Base-by-base conservation (phyloP, 192 early-diverging fungal genomes). In the Glomus cerebriforme region DNA sequence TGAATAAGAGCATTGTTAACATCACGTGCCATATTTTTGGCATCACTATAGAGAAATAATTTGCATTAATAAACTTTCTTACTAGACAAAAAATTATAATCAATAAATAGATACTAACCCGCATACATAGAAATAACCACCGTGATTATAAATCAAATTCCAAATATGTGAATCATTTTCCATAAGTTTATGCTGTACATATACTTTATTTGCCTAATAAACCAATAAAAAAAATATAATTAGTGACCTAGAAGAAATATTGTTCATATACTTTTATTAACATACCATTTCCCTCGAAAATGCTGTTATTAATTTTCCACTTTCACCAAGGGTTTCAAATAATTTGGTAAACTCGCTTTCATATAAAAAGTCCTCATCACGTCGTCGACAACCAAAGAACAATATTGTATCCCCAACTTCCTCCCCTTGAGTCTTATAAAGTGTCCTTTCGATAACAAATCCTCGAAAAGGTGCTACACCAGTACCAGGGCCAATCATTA, bases 401-500 rank as follows among this genome's bases (percentile, higher is more conserved):
- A 99, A 85, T 58, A 95, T 87, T 3, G 96, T 93, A 1, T 92
- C 88, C 9, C 98, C 97, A 49, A 96, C 90, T 78, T 88, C 82
- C 47, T 89, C 87, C 15, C 86, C 89, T 34, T 91, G 86, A 71
- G 81, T 78, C 29, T 87, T 90, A 74, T 88, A 87, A 49, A 85
- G 79, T 5, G 92, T 91, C 67, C 98, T 94, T 81, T 99, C 98
- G 72, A 93, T 92, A 13, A 98, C 82, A 80, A 99, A 99, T 5
- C 93, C 98, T 63, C 98, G 91, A 92, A 99, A 98, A 32, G 98
- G 98, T 22, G 98, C 98, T 49, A 99, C 94, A 60, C 98, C 98
- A 5, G 98, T 99, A 63, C 98, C 98, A n/a, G 98, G 98, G 0
- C 98, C 98, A 39, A 99, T 86, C 98, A 99, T 99, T 39, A 99